A percentile compares a stretch with the other conserved stretches of the same genome.
Evolutionary conservation across 768 basidiomycete species (phyloP).

Genomic region (Boletus reticulatus): DNA sequence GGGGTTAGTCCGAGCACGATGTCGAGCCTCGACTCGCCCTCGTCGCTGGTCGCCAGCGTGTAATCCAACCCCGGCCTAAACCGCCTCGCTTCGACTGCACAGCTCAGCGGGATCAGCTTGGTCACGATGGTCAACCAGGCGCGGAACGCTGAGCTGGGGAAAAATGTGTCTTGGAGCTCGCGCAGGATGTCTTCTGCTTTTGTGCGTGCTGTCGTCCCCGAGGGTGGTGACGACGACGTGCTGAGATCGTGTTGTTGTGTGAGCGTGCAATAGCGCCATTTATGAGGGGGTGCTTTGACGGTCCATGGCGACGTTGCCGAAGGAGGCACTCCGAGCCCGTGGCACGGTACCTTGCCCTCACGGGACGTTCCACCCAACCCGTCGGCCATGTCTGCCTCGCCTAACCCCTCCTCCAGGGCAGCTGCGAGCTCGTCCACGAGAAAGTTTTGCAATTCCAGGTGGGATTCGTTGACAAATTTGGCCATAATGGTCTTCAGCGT

Average conservation of each 20-base stretch:
- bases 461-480: conserved; percentile 84
- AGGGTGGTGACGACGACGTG: neutral
- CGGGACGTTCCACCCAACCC: conserved; percentile 55
- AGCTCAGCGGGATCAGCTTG: conserved; percentile 65
- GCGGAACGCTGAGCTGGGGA: conserved; percentile 79
- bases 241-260: neutral
- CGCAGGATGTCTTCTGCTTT: conserved; percentile 24
- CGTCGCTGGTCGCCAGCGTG: conserved; percentile 87
- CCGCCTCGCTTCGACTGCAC: conserved; percentile 77
- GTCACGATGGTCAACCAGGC: conserved; percentile 84
- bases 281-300: conserved; percentile 86
- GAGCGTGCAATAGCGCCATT: conserved; percentile 88
- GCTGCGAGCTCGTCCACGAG: conserved; percentile 66
- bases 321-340: conserved; percentile 55
- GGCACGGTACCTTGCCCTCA: conserved; percentile 55
- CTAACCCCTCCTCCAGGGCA: conserved; percentile 62
- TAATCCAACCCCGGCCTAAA: conserved; percentile 95
- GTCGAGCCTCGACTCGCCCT: conserved; percentile 79
- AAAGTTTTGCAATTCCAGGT: conserved; percentile 86
- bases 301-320: conserved; percentile 57
- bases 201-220: conserved; percentile 5
- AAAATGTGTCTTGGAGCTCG: conserved; percentile 70
- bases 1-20: conserved; percentile 87
- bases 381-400: conserved; percentile 62
- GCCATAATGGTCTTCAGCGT: conserved; percentile 77